These are phyloP conservation scores for Huntiella decipiens DNA, from an alignment of 2,329 filamentous ascomycete genomes.

Conservation along the genomic window DNA sequence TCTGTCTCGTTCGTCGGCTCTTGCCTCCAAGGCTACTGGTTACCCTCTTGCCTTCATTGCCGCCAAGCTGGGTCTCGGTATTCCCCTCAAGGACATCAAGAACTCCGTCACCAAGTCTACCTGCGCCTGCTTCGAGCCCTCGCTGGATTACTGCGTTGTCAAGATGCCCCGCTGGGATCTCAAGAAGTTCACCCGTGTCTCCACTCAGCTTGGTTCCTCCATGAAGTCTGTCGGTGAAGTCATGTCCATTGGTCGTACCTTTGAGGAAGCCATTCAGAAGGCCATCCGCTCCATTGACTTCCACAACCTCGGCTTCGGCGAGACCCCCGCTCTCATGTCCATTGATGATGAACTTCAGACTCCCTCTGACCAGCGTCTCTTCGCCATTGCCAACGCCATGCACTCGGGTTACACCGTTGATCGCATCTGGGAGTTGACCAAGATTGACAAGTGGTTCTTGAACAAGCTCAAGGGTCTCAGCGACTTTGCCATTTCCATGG, in stretches of 20 bases:
- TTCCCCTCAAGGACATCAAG: constrained; percentile 87
- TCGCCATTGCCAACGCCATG: constrained; percentile 97
- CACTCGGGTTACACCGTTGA: constrained; percentile 81
- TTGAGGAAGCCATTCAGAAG: constrained; percentile 97
- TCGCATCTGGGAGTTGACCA: constrained; percentile 95
- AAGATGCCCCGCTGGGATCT: constrained; percentile 98
- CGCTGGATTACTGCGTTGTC: constrained; percentile 91
- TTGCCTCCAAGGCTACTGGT: constrained; percentile 92
- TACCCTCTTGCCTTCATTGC: constrained; percentile 94
- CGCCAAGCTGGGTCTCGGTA: constrained; percentile 85
- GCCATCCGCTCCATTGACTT: constrained; percentile 90
- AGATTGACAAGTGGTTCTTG: constrained; percentile 98
- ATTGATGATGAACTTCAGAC: constrained; percentile 94
- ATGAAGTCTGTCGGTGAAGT: constrained; percentile 99
- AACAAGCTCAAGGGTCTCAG: constrained; percentile 77
- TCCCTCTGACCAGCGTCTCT: constrained; percentile 89
- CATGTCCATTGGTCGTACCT: constrained; percentile 92
- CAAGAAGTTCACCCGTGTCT: constrained; percentile 96
- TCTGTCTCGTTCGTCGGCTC: constrained; percentile 81
- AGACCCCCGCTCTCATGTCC: constrained; percentile 72
- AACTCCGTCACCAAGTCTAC: constrained; percentile 94
- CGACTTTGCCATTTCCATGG: constrained; percentile 70
- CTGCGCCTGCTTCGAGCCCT: constrained; percentile 95
- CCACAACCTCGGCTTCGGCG: constrained; percentile 86
- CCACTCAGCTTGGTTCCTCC: constrained; percentile 83